Evolutionary conservation across 1,139 yeast genomes (phyloP).

Genomic region (Zygosaccharomyces sapae): DNA sequence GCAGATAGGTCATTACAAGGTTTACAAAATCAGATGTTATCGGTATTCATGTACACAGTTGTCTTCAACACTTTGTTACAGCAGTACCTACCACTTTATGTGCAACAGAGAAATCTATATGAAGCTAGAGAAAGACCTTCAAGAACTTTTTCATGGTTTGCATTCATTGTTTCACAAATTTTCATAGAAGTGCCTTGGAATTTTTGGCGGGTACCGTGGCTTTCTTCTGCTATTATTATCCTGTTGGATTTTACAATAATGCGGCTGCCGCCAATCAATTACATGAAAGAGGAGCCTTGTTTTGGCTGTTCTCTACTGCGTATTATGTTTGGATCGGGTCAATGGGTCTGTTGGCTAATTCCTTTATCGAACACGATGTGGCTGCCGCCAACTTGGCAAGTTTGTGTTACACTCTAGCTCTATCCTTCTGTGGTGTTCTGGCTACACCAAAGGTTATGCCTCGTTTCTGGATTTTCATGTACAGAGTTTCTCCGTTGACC

Average conservation of each 20-base stretch:
- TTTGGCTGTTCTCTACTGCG: conserved; percentile 54
- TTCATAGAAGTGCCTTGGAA: conserved; percentile 77
- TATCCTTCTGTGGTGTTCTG: conserved; percentile 81
- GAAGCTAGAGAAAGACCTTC: conserved; percentile 90
- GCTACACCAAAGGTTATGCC: conserved; percentile 55
- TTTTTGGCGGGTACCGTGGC: conserved; percentile 58
- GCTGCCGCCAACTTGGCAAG: conserved; percentile 69
- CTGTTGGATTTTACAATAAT: conserved; percentile 63
- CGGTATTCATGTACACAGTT: conserved; percentile 61
- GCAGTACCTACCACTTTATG: conserved; percentile 70
- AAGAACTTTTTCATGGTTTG: conserved; percentile 59
- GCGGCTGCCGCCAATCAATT: conserved; percentile 52
- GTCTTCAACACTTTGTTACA: conserved; percentile 60
- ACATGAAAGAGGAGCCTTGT: conserved; percentile 60
- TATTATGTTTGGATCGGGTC: conserved; percentile 61
- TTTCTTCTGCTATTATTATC: conserved; percentile 76
- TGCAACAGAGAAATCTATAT: conserved; percentile 69
- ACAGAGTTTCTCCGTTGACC: conserved; percentile 64
- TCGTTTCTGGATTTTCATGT: conserved; percentile 60
- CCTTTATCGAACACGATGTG: conserved; percentile 57
- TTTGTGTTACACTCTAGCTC: conserved; percentile 59
- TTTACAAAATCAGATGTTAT: conserved; percentile 60
- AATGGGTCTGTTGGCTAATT: conserved; percentile 55
- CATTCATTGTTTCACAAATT: conserved; percentile 56
- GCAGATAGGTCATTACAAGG: conserved; percentile 60